Conservation (phyloP, 164 flowering plant species). For the Buxus sempervirens region DNA sequence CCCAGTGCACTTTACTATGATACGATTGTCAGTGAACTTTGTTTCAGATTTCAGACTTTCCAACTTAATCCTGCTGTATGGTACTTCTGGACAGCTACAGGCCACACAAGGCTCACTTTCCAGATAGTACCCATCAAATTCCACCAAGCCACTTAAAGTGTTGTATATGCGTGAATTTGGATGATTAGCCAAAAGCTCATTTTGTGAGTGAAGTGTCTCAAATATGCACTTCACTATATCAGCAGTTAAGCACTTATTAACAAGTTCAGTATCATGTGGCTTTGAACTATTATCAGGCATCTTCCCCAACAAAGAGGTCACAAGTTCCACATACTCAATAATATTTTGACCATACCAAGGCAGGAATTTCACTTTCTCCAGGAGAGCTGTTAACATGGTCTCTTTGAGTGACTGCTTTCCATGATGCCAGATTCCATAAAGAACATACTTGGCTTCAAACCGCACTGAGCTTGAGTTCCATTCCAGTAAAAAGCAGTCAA, state of each 20-base stretch:
- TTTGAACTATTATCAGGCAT: slow-evolving; percentile 56
- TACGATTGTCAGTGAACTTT: slow-evolving; percentile 97
- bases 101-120: slow-evolving; percentile 99
- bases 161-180: slow-evolving; percentile 96
- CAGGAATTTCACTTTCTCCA: slow-evolving; percentile 64
- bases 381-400: slow-evolving; percentile 51
- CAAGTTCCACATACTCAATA: slow-evolving; percentile 81
- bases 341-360: slow-evolving; percentile 97
- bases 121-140: slow-evolving; percentile 98
- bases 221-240: slow-evolving; percentile 81
- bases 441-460: slow-evolving; percentile 77
- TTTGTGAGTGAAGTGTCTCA: slow-evolving; percentile 87
- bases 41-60: slow-evolving; percentile 96
- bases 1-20: slow-evolving; percentile 97
- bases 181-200: slow-evolving; percentile 96
- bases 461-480: slow-evolving; percentile 93
- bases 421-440: slow-evolving; percentile 92
- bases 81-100: slow-evolving; percentile 98
- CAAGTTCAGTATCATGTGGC: slow-evolving; percentile 63
- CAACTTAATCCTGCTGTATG: slow-evolving; percentile 94
- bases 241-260: slow-evolving; percentile 68
- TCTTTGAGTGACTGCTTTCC: slow-evolving; percentile 77
- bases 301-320: slow-evolving; percentile 73
- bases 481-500: slow-evolving; percentile 84
- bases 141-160: slow-evolving; percentile 88